A percentile compares a stretch with the other conserved stretches of the same genome.
Evolutionary conservation across 2,329 filamentous ascomycete genomes (phyloP).

Genomic region (Fusarium beomiforme): DNA sequence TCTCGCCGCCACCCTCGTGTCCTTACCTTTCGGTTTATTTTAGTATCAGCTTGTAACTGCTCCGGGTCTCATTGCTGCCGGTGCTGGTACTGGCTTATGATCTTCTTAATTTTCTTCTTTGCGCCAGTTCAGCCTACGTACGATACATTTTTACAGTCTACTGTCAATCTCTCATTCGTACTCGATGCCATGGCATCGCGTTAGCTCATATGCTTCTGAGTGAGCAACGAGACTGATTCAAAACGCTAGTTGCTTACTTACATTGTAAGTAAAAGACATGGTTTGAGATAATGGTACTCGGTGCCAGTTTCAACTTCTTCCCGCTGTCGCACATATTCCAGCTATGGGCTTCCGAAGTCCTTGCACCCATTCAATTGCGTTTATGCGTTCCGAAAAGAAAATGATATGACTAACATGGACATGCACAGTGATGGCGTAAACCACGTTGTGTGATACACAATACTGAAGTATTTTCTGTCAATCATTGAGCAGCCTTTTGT

Average conservation of each 20-base stretch:
- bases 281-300: constrained; percentile 15
- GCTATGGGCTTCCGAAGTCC: background rate
- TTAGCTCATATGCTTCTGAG: constrained; percentile 24
- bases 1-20: constrained; percentile 9
- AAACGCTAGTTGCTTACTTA: constrained; percentile 23
- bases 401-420: background rate
- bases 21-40: constrained; percentile 26
- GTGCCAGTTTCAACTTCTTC: constrained; percentile 22
- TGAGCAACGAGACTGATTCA: constrained; percentile 24
- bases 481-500: background rate
- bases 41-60: constrained; percentile 31
- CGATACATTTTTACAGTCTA: constrained; percentile 10
- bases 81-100: constrained; percentile 40
- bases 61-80: constrained; percentile 23
- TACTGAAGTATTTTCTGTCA: constrained; percentile 7
- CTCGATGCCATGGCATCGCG: constrained; percentile 36
- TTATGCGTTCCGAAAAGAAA: background rate
- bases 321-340: background rate
- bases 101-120: constrained; percentile 18
- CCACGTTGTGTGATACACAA: background rate
- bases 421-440: constrained; percentile 12
- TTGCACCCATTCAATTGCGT: background rate
- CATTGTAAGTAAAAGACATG: constrained; percentile 34
- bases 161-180: constrained; percentile 11
- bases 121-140: background rate